Percentiles rank a stretch among this genome's conserved stretches.
These are phyloP conservation scores for Hericium coralloides DNA, from an alignment of 768 basidiomycete genomes.

Conservation along the genomic window DNA sequence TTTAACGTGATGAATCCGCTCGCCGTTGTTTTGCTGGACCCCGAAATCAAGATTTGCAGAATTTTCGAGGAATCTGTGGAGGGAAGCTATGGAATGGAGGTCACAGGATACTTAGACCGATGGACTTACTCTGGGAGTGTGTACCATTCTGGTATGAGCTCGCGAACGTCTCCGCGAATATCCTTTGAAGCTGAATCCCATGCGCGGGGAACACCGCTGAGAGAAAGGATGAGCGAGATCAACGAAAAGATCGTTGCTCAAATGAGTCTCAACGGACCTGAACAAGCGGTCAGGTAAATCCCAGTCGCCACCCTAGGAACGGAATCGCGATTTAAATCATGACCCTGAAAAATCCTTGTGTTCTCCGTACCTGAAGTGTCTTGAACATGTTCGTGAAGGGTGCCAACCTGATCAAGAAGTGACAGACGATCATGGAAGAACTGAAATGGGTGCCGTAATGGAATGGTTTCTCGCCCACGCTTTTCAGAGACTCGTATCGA, in stretches of 20 bases:
- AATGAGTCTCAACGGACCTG: slow-evolving; percentile 32
- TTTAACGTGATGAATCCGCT: slow-evolving; percentile 80
- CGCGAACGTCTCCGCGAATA: slow-evolving; percentile 85
- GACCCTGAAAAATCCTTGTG: neutral
- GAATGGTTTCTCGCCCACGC: slow-evolving; percentile 82
- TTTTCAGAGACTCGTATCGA: slow-evolving; percentile 65
- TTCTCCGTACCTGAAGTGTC: slow-evolving; percentile 50
- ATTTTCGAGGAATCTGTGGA: slow-evolving; percentile 73
- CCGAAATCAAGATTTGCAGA: slow-evolving; percentile 74
- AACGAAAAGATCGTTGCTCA: neutral
- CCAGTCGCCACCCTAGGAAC: slow-evolving; percentile 79
- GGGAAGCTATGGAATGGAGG: neutral
- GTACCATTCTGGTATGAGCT: slow-evolving; percentile 86
- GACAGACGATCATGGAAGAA: slow-evolving; percentile 95
- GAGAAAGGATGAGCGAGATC: neutral
- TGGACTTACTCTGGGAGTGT: slow-evolving; percentile 66
- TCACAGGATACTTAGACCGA: neutral
- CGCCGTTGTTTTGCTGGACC: slow-evolving; percentile 58
- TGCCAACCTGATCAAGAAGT: slow-evolving; percentile 81
- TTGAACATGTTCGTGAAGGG: slow-evolving; percentile 96
- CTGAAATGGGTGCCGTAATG: slow-evolving; percentile 94
- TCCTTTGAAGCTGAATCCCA: slow-evolving; percentile 82
- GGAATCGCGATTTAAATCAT: neutral
- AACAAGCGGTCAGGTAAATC: slow-evolving; percentile 87
- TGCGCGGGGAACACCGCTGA: slow-evolving; percentile 68